Conservation (phyloP, 1,139 yeast genomes). For the Chernovozyma sophiae-reginae region DNA sequence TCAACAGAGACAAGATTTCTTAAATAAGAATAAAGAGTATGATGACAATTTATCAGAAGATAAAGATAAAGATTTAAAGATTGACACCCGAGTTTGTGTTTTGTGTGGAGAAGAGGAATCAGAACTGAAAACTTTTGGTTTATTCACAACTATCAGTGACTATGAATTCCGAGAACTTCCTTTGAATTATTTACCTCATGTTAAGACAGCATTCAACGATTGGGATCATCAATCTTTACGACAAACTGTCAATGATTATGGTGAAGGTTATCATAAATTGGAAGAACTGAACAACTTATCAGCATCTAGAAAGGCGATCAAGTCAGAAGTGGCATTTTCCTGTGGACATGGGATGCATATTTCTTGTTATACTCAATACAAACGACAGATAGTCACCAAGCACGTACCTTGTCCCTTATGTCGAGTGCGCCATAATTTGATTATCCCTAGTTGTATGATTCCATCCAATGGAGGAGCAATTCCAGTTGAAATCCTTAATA, state of each 20-base stretch:
- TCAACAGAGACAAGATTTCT: constrained; percentile 36
- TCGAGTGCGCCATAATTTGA: constrained; percentile 44
- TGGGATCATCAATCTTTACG: constrained; percentile 19
- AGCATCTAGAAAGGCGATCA: neutral
- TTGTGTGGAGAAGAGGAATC: constrained; percentile 61
- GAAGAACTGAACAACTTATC: neutral
- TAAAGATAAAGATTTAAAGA: neutral
- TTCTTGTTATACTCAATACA: constrained; percentile 41
- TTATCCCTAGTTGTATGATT: constrained; percentile 40
- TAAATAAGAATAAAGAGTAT: constrained; percentile 26
- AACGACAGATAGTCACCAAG: constrained; percentile 18
- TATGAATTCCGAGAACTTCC: constrained; percentile 51
- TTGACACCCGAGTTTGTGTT: constrained; percentile 47
- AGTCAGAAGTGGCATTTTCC: constrained; percentile 43
- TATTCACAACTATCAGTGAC: constrained; percentile 41
- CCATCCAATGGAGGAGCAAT: constrained; percentile 17
- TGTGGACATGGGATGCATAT: constrained; percentile 73
- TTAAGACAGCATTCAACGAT: constrained; percentile 21
- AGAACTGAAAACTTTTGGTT: constrained; percentile 45
- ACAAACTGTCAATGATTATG: constrained; percentile 16
- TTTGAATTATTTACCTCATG: constrained; percentile 7
- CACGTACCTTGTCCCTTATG: constrained; percentile 61
- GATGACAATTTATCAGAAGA: constrained; percentile 7
- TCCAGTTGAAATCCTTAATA: constrained; percentile 1
- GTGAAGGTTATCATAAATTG: constrained; percentile 18